Evolutionary conservation across 805 yeast genomes (phyloP), one percentile per base, ranked within the genome.

Genomic region (Zygoascus bituminiphila): DNA sequence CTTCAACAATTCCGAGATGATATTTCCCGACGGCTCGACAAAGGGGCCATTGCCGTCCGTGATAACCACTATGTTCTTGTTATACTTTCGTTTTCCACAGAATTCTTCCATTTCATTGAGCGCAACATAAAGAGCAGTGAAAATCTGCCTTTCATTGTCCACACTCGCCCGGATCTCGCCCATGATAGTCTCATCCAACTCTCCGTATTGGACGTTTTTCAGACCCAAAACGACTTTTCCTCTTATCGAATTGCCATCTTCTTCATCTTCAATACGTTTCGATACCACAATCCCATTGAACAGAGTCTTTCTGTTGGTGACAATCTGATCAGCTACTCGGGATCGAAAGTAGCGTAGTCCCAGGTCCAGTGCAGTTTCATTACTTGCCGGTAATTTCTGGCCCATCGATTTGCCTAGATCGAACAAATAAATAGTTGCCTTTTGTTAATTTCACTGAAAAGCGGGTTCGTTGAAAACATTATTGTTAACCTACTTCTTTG

Each of bases 391-490:
- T 53, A 5, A 52, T n/a, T 35, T 15, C 15, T 42, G 46, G 17
- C 57, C 58, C 68, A 63, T 63, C 12, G 54, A 44, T 20, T 68
- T 66, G 9, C 76, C 70, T 12, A 73, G 63, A 58, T 81, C 86
- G 14, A 77, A 68, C 8, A 79, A 66, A 53, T 74, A 77, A 1
- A 68, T 63, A 0, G 79, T 74, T 26, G 64, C 58, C 68, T 67
- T 39, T 33, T 15, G 15, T n/a, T n/a, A n/a, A n/a, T n/a, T n/a
- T n/a, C n/a, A n/a, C n/a, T n/a, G n/a, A n/a, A n/a, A n/a, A n/a
- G n/a, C n/a, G n/a, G n/a, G n/a, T n/a, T n/a, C n/a, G n/a, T n/a
- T n/a, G n/a, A n/a, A n/a, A 7, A 8, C n/a, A n/a, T 26, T 7
- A 5, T 31, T 7, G 12, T 37, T n/a, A 8, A 45, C 55, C 10